phyloP scores from a whole-genome alignment of 805 yeast species.

The Suhomyces sp. region DNA sequence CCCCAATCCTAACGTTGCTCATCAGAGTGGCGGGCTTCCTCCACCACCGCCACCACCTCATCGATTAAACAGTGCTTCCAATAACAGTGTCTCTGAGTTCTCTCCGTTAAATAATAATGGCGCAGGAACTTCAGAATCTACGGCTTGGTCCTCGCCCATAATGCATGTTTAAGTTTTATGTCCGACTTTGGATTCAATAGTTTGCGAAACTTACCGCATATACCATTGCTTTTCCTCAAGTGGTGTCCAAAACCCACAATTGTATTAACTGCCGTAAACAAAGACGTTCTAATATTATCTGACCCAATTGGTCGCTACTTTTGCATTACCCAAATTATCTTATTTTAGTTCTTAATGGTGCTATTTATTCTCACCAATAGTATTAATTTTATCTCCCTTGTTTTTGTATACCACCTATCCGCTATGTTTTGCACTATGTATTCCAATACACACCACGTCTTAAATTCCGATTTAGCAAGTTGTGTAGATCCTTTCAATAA shows the following conservation, averaged over 20 bases:
- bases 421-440: slow-evolving; percentile 1
- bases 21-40: neutral
- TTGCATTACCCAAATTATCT: neutral
- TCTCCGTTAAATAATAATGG: slow-evolving; percentile 7
- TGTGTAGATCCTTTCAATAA: neutral
- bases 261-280: neutral
- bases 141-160: slow-evolving; percentile 13
- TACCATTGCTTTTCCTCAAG: neutral
- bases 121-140: slow-evolving; percentile 8
- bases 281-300: neutral
- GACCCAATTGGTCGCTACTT: neutral
- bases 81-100: slow-evolving; percentile 6
- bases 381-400: neutral
- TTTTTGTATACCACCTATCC: neutral
- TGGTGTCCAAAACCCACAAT: neutral
- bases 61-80: slow-evolving; percentile 3
- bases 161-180: slow-evolving; percentile 11
- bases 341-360: neutral
- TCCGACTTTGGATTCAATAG: neutral
- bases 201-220: neutral
- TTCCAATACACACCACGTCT: neutral
- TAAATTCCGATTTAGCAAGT: neutral
- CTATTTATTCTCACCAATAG: neutral
- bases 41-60: slow-evolving; percentile 4
- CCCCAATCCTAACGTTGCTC: neutral